phyloP scores from a whole-genome alignment of 2,329 filamentous ascomycete genomes.

The Diaporthe australafricana region DNA sequence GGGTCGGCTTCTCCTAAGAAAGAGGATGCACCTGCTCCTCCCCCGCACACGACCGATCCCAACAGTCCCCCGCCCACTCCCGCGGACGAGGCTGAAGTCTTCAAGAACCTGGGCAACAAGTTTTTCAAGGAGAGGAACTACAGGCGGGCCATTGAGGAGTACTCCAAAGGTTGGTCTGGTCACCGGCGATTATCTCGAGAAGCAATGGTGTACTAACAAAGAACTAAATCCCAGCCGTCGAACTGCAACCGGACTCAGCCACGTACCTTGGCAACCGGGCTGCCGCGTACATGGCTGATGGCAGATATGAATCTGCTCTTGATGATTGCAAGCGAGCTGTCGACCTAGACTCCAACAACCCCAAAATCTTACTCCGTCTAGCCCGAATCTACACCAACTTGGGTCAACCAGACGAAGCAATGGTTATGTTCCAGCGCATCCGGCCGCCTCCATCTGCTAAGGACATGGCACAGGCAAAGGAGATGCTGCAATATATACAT shows the following conservation, averaged over 20 bases:
- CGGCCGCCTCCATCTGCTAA: conserved; percentile 84
- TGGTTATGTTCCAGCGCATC: conserved; percentile 85
- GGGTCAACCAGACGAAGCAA: conserved; percentile 87
- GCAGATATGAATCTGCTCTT: conserved; percentile 81
- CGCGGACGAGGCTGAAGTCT: conserved; percentile 85
- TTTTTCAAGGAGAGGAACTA: conserved; percentile 97
- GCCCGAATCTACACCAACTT: conserved; percentile 91
- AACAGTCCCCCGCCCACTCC: conserved; percentile 66
- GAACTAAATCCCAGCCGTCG: conserved; percentile 74
- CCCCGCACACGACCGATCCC: conserved; percentile 76
- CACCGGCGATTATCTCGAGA: conserved; percentile 35
- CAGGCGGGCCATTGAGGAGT: conserved; percentile 87
- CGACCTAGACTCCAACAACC: conserved; percentile 84
- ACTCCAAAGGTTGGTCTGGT: conserved; percentile 80
- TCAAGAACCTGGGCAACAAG: conserved; percentile 94
- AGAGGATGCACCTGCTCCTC: conserved; percentile 72
- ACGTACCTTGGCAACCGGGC: conserved; percentile 96
- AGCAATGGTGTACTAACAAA: conserved; percentile 27
- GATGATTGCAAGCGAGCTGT: conserved; percentile 88
- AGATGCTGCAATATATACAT: conserved; percentile 85
- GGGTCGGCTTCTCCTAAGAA: conserved; percentile 53
- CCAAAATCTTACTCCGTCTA: conserved; percentile 88
- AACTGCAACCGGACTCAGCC: conserved; percentile 84
- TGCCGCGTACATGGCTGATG: conserved; percentile 91
- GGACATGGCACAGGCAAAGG: conserved; percentile 84